phyloP scores from a whole-genome alignment of 495 filamentous ascomycete genomes.

The Neurospora hispaniola region DNA sequence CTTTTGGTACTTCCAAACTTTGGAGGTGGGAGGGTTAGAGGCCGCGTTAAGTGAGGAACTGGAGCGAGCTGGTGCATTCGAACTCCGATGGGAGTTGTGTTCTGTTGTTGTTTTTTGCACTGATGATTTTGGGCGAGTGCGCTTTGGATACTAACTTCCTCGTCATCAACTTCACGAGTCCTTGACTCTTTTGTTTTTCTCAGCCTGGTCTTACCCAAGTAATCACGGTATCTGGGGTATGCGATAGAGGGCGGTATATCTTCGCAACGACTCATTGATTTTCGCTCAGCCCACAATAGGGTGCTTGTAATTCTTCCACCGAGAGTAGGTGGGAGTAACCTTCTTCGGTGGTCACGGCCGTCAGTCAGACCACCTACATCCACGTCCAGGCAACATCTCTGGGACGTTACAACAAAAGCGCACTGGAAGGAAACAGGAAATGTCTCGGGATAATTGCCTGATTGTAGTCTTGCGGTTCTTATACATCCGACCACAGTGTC shows the following conservation, averaged over 20 bases:
- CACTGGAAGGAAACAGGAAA: not conserved
- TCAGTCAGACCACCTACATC: not conserved
- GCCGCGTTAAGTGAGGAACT: not conserved
- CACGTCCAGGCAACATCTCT: not conserved
- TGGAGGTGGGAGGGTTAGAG: not conserved
- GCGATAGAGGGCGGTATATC: not conserved
- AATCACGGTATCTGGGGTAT: not conserved
- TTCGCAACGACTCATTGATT: not conserved
- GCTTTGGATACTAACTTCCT: no score
- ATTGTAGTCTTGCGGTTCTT: not conserved
- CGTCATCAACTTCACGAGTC: no score
- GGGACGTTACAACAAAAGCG: not conserved
- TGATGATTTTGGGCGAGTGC: not conserved
- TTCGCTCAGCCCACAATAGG: not conserved
- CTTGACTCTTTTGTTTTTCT: not conserved
- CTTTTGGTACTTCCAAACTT: not conserved
- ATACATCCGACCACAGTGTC: not conserved
- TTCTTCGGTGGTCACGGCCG: not conserved
- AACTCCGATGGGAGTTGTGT: not conserved
- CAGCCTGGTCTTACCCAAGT: not conserved
- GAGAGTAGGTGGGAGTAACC: not conserved
- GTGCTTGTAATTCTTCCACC: not conserved
- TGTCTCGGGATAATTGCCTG: not conserved
- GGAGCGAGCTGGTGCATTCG: not conserved
- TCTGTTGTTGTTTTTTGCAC: not conserved